Conservation (phyloP, 805 yeast genomes). For the Myxozyma geophila region DNA sequence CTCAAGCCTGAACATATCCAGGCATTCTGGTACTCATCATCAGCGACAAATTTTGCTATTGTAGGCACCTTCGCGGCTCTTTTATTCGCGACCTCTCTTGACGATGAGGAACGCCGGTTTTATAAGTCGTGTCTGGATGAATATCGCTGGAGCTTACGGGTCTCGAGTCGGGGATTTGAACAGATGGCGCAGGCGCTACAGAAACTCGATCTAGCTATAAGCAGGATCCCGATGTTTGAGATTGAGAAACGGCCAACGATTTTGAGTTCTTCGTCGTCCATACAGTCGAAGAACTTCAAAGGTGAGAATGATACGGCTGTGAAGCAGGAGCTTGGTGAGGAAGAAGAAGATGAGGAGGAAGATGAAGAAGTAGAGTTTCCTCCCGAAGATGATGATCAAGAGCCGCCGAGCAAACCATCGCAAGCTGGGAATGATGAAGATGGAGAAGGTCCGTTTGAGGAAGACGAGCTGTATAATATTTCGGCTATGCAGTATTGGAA, state of each 20-base stretch:
- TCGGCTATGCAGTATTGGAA: conserved; percentile 29
- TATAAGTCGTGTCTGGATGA: conserved; percentile 72
- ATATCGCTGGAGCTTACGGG: conserved; percentile 75
- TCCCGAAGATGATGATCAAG: neutral
- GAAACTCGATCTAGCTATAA: conserved; percentile 70
- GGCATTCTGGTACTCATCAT: conserved; percentile 40
- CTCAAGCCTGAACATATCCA: conserved; percentile 39
- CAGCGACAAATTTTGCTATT: conserved; percentile 41
- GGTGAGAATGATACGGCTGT: conserved; percentile 23
- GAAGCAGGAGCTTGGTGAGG: conserved; percentile 4
- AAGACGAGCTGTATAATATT: conserved; percentile 19
- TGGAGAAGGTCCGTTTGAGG: conserved; percentile 22
- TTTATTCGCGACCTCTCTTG: conserved; percentile 51
- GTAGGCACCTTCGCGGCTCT: conserved; percentile 41
- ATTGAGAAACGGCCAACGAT: conserved; percentile 16
- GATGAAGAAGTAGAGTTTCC: neutral
- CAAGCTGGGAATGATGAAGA: neutral
- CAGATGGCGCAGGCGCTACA: conserved; percentile 77
- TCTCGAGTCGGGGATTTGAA: conserved; percentile 74
- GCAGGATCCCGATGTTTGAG: conserved; percentile 63
- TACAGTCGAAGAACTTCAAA: conserved; percentile 16
- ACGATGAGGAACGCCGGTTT: conserved; percentile 63
- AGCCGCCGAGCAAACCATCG: neutral
- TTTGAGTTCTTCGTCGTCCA: neutral
- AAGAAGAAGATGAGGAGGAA: neutral